Percentiles rank a stretch among this genome's conserved stretches.
These are phyloP conservation scores for Aegilops speltoides DNA, from an alignment of 176 grass and related monocot species.

Conservation along the genomic window DNA sequence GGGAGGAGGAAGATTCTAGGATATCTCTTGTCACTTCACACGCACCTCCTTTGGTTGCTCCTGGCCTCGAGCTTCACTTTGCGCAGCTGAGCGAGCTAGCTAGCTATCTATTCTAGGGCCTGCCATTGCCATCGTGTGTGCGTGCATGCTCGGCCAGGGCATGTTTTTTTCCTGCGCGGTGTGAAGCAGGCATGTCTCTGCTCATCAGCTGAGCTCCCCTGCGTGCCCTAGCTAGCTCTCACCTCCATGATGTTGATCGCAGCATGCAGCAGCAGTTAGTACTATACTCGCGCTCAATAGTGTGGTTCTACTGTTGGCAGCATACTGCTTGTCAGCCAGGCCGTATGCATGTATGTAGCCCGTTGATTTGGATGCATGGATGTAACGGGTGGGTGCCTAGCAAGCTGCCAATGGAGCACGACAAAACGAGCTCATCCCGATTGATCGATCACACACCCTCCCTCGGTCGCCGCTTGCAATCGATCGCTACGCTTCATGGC, in stretches of 20 bases:
- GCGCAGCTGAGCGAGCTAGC: background rate
- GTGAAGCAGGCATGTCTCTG: constrained; percentile 35
- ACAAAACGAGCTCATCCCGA: constrained; percentile 9
- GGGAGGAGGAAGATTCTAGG: constrained; percentile 55
- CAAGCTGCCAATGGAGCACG: constrained; percentile 27
- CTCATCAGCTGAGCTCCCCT: background rate
- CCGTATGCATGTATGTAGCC: constrained; percentile 23
- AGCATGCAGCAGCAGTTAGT: background rate
- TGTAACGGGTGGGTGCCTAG: background rate
- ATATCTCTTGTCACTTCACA: constrained; percentile 62
- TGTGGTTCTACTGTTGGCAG: constrained; percentile 28
- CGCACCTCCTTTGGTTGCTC: constrained; percentile 41
- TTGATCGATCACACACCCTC: constrained; percentile 37
- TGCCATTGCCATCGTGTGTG: background rate
- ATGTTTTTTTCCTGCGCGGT: constrained; percentile 50
- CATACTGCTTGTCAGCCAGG: constrained; percentile 28
- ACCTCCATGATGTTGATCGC: background rate
- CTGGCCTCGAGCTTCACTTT: constrained; percentile 37
- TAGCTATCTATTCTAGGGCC: background rate
- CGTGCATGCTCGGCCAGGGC: constrained; percentile 34
- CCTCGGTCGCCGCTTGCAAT: background rate
- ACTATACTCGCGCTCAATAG: constrained; percentile 27
- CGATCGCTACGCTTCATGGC: constrained; percentile 4
- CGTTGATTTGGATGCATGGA: constrained; percentile 36
- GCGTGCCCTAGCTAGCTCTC: constrained; percentile 26